Evolutionary conservation across 108 stramenopile genomes (phyloP).

Genomic region (Nitzschia sp.): DNA sequence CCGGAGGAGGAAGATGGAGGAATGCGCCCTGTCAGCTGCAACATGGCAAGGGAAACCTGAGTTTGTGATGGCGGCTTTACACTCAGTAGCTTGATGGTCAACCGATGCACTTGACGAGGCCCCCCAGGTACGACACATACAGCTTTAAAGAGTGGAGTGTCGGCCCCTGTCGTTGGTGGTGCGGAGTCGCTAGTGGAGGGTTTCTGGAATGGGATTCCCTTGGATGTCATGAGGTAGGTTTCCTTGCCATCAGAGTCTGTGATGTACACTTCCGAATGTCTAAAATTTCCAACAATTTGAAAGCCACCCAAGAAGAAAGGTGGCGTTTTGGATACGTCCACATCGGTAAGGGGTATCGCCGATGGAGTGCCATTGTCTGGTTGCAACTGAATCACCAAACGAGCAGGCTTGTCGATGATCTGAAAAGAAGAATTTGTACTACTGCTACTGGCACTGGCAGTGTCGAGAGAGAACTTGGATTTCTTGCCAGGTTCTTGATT

Average conservation of each 20-base stretch:
- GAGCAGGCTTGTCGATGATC: slow-evolving; percentile 27
- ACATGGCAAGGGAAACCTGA: not conserved
- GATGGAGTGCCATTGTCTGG: slow-evolving; percentile 3
- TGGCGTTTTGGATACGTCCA: not conserved
- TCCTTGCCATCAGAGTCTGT: slow-evolving; percentile 34
- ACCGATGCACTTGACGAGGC: slow-evolving; percentile 22
- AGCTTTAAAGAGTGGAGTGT: slow-evolving; percentile 13
- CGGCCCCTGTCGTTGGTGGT: not conserved
- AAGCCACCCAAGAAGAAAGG: slow-evolving; percentile 44
- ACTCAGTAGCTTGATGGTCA: slow-evolving; percentile 20
- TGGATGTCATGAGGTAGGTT: slow-evolving; percentile 35
- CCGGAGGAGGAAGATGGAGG: not conserved
- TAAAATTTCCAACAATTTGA: slow-evolving; percentile 34
- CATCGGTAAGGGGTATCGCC: too few species aligned
- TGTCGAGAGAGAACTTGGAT: slow-evolving; percentile 24
- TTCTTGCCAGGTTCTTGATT: slow-evolving; percentile 35
- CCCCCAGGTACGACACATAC: slow-evolving; percentile 48
- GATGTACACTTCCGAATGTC: slow-evolving; percentile 31
- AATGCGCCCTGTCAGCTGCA: slow-evolving; percentile 35
- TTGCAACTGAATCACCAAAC: slow-evolving; percentile 8
- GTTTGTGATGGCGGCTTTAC: not conserved
- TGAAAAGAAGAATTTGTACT: not conserved
- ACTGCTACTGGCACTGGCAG: not conserved
- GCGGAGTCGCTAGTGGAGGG: not conserved
- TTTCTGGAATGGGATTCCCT: slow-evolving; percentile 33